Base-by-base conservation (phyloP, 2,329 filamentous ascomycete species). In the Fusarium albidum region DNA sequence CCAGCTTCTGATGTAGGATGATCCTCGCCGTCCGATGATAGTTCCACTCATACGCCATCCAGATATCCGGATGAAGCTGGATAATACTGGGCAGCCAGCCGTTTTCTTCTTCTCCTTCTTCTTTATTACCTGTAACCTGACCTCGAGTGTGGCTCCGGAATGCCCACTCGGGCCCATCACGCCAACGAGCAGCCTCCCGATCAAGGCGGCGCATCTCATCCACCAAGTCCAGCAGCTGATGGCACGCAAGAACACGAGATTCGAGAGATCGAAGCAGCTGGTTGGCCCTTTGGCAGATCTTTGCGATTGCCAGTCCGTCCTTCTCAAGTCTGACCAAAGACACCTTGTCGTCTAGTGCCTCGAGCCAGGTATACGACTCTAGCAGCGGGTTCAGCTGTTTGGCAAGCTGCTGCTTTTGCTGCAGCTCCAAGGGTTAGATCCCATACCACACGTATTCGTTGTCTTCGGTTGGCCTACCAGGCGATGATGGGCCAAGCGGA, bases 21-120 rank as follows among this genome's bases (percentile, higher is more conserved):
- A 75, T 72, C 5, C 72, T 66, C 6, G 71, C 73, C 25, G 73
- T 68, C 3, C 73, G 65, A 38, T 75, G 71, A 40, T 76, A 76
- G 39, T 76, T 74, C 71, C 73, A 75, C 51, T 76, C 74, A 34
- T 77, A 77, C 5, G 71, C 69, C 51, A 72, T 73, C 74, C 74
- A 76, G 1, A 75, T 44, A 56, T 76, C 74, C 4, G 61, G 51
- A 46, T 75, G 74, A 3, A 77, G 52, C 47, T 76, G 64, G 9
- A 75, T 52, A 1, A 49, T 64, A 2, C 62, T 62, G 2, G 69
- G 65, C 12, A 70, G 49, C 42, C 39, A 51, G 4, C 26, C 34
- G 1, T 27, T 39, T 4, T 31, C 13, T 27, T 44, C 13, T 33
- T 9, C n/a, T n/a, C 26, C 34, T 0, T 27, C 37, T 4, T 31